phyloP scores from a whole-genome alignment of 2,329 filamentous ascomycete genomes.

The Exophiala spinifera region DNA sequence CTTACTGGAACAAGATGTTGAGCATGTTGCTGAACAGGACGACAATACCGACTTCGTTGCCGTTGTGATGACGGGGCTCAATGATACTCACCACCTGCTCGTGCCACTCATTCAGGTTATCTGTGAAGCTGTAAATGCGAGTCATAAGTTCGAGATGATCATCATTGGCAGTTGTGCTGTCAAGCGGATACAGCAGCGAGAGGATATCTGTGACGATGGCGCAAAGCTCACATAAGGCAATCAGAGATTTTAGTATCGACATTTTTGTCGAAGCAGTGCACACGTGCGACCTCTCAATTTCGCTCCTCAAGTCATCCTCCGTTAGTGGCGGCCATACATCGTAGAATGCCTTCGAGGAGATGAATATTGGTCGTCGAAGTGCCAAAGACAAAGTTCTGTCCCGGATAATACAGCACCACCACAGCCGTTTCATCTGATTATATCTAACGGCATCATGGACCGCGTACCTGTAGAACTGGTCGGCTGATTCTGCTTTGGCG shows the following conservation, averaged over 20 bases:
- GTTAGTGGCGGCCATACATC: background rate
- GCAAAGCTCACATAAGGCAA: background rate
- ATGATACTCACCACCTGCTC: background rate
- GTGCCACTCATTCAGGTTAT: slow-evolving; percentile 1
- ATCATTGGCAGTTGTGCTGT: background rate
- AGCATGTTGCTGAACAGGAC: background rate
- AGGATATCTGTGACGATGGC: background rate
- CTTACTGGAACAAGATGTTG: slow-evolving; percentile 5
- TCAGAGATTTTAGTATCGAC: background rate
- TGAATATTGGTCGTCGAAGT: slow-evolving; percentile 40
- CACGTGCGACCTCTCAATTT: background rate
- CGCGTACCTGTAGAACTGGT: slow-evolving; percentile 38
- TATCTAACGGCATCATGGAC: slow-evolving; percentile 31
- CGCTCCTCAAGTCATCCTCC: slow-evolving; percentile 1
- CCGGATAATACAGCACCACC: slow-evolving; percentile 56
- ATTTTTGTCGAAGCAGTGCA: background rate
- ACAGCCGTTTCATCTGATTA: slow-evolving; percentile 48
- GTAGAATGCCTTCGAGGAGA: background rate
- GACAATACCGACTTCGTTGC: background rate
- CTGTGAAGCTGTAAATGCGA: slow-evolving; percentile 1
- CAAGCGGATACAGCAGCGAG: background rate
- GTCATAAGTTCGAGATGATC: background rate
- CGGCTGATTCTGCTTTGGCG: slow-evolving; percentile 46
- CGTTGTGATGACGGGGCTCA: background rate
- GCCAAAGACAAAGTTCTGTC: slow-evolving; percentile 52